Evolutionary conservation across 2,329 filamentous ascomycete genomes (phyloP).

Genomic region (Xylariaceae sp.): DNA sequence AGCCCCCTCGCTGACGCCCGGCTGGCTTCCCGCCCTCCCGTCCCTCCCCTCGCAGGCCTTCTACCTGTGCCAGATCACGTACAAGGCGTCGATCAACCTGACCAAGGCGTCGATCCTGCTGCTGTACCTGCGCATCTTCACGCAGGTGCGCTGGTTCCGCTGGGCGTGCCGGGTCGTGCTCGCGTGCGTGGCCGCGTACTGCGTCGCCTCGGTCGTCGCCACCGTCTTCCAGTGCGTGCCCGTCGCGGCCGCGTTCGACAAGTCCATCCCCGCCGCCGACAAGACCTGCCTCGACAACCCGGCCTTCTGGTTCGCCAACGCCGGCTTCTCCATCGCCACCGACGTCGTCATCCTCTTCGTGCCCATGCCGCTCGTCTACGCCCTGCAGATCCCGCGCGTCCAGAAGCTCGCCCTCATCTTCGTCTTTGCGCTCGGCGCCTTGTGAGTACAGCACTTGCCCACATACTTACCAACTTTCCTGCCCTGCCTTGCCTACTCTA

Average conservation of each 20-base stretch:
- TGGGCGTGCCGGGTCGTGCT: conserved; percentile 19
- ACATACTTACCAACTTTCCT: no score
- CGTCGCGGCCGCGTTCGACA: conserved; percentile 22
- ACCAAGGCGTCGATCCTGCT: conserved; percentile 26
- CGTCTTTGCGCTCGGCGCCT: conserved; percentile 34
- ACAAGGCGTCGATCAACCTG: conserved; percentile 26
- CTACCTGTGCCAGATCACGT: conserved; percentile 25
- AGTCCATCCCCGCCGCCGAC: conserved; percentile 12
- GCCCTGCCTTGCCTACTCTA: no score
- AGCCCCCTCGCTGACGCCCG: neutral
- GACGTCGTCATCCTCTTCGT: conserved; percentile 32
- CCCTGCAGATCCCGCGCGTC: conserved; percentile 28
- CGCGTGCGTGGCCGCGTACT: conserved; percentile 17
- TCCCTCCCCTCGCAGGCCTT: conserved; percentile 15
- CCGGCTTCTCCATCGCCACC: conserved; percentile 32
- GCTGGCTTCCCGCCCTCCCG: neutral
- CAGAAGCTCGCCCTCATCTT: conserved; percentile 32
- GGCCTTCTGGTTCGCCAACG: conserved; percentile 34
- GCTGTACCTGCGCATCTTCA: conserved; percentile 26
- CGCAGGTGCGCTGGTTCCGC: conserved; percentile 21
- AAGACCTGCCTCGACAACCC: conserved; percentile 30
- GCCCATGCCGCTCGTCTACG: conserved; percentile 33
- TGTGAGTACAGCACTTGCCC: no score
- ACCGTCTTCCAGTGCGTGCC: conserved; percentile 27
- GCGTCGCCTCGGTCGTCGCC: conserved; percentile 17